Percentiles rank a stretch among this genome's conserved stretches.
These are phyloP conservation scores for Geosmithia flava DNA, from an alignment of 2,329 filamentous ascomycete species.

Conservation along the genomic window DNA sequence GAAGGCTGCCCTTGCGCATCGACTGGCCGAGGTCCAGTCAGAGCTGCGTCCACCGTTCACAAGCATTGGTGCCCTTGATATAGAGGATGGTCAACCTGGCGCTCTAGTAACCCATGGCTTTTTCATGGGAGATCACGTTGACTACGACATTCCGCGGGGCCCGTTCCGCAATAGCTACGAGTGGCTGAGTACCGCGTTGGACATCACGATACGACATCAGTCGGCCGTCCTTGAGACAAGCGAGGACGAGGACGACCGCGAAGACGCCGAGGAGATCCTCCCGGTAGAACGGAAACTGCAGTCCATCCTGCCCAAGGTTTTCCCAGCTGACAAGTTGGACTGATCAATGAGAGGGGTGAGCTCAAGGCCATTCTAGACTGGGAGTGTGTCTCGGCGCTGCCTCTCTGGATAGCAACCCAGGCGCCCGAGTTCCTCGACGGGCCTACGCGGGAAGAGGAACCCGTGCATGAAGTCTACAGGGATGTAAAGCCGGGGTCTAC, in stretches of 20 bases:
- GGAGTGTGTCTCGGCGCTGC: constrained; percentile 27
- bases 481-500: constrained; percentile 10
- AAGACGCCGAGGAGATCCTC: constrained; percentile 15
- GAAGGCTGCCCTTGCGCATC: constrained; percentile 17
- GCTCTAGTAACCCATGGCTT: constrained; percentile 18
- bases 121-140: constrained; percentile 16
- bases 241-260: constrained; percentile 14
- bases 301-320: constrained; percentile 16
- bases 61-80: background rate
- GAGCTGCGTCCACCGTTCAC: constrained; percentile 10
- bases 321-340: constrained; percentile 14
- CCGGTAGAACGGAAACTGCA: constrained; percentile 13
- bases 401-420: constrained; percentile 20
- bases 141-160: constrained; percentile 19
- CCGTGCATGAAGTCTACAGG: constrained; percentile 14
- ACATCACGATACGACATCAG: constrained; percentile 16
- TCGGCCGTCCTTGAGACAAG: constrained; percentile 7
- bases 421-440: constrained; percentile 20
- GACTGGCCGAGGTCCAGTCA: constrained; percentile 15
- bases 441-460: constrained; percentile 14
- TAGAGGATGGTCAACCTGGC: constrained; percentile 6
- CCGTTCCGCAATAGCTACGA: constrained; percentile 23
- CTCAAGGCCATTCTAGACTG: constrained; percentile 27
- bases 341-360: constrained; percentile 20
- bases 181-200: constrained; percentile 20